Evolutionary conservation across 2,329 filamentous ascomycete genomes (phyloP), one percentile per base, ranked within the genome.

Genomic region (Grosmannia serpens): DNA sequence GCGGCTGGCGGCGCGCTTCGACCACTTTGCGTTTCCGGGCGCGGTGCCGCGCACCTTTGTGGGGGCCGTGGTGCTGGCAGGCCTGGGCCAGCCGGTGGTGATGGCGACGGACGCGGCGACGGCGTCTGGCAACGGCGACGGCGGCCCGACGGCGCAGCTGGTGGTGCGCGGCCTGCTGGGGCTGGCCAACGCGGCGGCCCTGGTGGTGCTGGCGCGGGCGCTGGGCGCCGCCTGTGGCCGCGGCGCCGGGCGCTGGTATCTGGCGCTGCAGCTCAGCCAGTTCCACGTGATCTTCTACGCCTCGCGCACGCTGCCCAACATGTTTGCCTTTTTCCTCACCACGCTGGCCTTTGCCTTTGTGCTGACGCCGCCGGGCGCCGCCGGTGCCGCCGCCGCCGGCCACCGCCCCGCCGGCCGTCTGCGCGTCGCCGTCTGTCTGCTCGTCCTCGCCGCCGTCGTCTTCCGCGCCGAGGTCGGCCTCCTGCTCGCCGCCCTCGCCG

Each of bases 241-340:
- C 31, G 76, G 77, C 5, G 82, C 85, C 4, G 87, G 83, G 5
- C 77, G 84, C 58, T 97, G 92, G 91, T 99, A 88, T 74, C 73
- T 87, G 4, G 62, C 89, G 46, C 77, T 97, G 57, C 87, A 91
- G 67, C 82, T 83, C 1, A 86, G 84, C 70, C 92, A 97, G 71
- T 99, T 99, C 68, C 94, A 99, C 73, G 75, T 95, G 61, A 79
- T 94, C 62, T 99, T 90, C 72, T 99, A 99, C 75, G 87, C 91
- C 17, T 94, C 91, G 20, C 81, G 94, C 61, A 94, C 91, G 2
- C 74, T 99, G 63, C 94, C 94, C 2, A 99, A 99, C 70, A 96
- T 95, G 87, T 95, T 96, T 73, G 91, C 94, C 24, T 94, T 97
- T 74, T 83, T 84, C 11, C 74, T 96, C 60, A 89, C 62, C 15